These are phyloP conservation scores for Boletus barrowsii DNA, from an alignment of 768 basidiomycete genomes.

Conservation along the genomic window DNA sequence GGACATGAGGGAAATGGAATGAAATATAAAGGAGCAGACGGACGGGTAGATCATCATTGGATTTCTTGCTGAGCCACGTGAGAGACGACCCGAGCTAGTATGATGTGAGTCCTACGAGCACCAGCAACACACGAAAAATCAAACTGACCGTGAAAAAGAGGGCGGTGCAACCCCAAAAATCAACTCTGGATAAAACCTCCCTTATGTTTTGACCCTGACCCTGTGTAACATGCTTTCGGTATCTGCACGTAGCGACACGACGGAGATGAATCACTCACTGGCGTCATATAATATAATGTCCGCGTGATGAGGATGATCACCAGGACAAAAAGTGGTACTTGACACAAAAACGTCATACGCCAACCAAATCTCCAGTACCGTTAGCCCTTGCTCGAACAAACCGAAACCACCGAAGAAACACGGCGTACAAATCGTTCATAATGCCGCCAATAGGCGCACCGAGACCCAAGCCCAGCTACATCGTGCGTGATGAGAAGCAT, in stretches of 20 bases:
- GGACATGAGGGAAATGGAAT: neutral
- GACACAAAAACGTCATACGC: slow-evolving; percentile 70
- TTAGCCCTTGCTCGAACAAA: neutral
- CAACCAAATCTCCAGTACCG: slow-evolving; percentile 13
- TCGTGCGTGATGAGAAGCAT: neutral
- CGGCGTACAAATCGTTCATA: slow-evolving; percentile 20
- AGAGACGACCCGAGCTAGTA: slow-evolving; percentile 56
- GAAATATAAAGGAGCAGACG: neutral
- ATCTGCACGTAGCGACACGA: neutral
- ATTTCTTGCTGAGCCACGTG: slow-evolving; percentile 67
- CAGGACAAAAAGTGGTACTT: slow-evolving; percentile 61
- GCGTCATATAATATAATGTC: slow-evolving; percentile 61
- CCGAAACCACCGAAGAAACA: neutral
- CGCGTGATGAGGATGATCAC: slow-evolving; percentile 47
- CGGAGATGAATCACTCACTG: slow-evolving; percentile 38
- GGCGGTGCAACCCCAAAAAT: slow-evolving; percentile 66
- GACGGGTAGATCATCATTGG: slow-evolving; percentile 64
- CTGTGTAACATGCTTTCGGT: slow-evolving; percentile 32
- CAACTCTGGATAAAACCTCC: slow-evolving; percentile 74
- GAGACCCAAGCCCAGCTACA: slow-evolving; percentile 22
- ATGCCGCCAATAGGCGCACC: slow-evolving; percentile 23
- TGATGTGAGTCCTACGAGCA: neutral
- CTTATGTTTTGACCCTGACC: slow-evolving; percentile 60
- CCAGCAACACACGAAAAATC: neutral
- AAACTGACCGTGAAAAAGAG: slow-evolving; percentile 46